Base-by-base conservation (phyloP, 1,284 basidiomycete species). In the Sphaerobolus stellatus region DNA sequence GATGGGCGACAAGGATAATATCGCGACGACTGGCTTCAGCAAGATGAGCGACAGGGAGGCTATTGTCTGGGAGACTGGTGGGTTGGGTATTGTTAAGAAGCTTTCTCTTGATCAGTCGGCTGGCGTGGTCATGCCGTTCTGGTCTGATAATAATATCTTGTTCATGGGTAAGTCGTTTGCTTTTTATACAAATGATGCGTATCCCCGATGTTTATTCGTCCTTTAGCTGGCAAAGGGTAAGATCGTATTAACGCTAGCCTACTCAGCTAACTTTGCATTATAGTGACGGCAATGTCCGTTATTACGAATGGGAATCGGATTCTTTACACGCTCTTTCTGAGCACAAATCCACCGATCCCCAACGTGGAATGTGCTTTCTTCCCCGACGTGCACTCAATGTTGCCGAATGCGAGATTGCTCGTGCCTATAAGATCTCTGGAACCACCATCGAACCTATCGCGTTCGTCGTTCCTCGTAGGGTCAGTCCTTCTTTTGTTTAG, bases 91-190 rank as follows among this genome's bases (percentile, higher is more conserved):
- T 67, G 63, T 94, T 61, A 93, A 93, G 75, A 92, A 83, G 56
- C 75, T 84, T 52, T 80, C 78, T 22, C 77, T 96, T 58, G 94
- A 97, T 71, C 92, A 94, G 69, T 90, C 88, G 53, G 84, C 92
- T 24, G 95, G 96, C 48, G 92, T 98, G 36, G 72, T 97, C 50
- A 98, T 98, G 93, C 96, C 96, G 1, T 98, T 96, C 84, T 99
- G 92, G 86, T 86, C 84, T 46, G 94, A 98, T 62, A 97, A 96
- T 72, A 88, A 92, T 59, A 86, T 98, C 55, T 77, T 98, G 57
- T 98, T 98, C 83, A 81, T 98, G 58, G 94, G 85, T 86, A 58
- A 31, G 78, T 71, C 7, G 22, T 25, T 18, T 27, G 48, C 29
- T 8, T 52, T 46, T 43, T 48, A 49, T 5, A 38, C 36, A 3